Percentiles rank a stretch among this genome's conserved stretches.
phyloP scores from a whole-genome alignment of 2,329 filamentous ascomycete species.

The Aureobasidium sp. region DNA sequence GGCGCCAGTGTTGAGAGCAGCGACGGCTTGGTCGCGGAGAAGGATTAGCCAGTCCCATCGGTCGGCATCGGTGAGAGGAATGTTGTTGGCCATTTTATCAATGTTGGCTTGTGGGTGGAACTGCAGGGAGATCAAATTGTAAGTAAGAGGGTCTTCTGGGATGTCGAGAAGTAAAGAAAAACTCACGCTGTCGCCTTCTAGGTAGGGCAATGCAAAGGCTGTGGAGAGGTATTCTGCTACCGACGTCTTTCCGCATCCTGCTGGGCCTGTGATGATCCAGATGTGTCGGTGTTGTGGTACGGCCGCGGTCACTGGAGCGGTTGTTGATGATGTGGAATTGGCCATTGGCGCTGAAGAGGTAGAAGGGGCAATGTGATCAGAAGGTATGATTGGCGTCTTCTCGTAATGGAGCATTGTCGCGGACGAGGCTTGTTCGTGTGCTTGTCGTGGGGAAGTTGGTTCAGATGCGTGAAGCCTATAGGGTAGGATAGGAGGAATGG shows the following conservation, averaged over 20 bases:
- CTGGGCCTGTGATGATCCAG: slow-evolving; percentile 46
- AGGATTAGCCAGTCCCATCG: slow-evolving; percentile 88
- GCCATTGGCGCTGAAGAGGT: not conserved
- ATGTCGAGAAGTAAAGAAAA: not conserved
- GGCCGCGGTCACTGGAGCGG: not conserved
- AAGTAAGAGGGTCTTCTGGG: not conserved
- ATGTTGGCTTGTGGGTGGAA: slow-evolving; percentile 45
- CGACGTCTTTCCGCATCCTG: slow-evolving; percentile 49
- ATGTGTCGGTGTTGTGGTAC: slow-evolving; percentile 38
- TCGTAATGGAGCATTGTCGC: slow-evolving; percentile 15
- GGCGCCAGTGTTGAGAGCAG: slow-evolving; percentile 24
- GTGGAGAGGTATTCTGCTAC: slow-evolving; percentile 41
- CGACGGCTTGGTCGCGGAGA: slow-evolving; percentile 40
- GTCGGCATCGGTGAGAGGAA: slow-evolving; percentile 83
- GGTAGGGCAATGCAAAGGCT: slow-evolving; percentile 38
- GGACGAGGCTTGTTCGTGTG: not conserved
- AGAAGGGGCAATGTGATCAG: slow-evolving; percentile 1
- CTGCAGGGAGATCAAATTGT: slow-evolving; percentile 23
- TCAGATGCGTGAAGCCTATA: not conserved
- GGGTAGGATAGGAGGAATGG: not conserved
- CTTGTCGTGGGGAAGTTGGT: slow-evolving; percentile 5
- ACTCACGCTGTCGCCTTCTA: slow-evolving; percentile 47
- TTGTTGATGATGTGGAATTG: not conserved
- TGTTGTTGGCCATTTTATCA: slow-evolving; percentile 81
- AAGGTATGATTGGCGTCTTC: not conserved